Evolutionary conservation across 192 early-diverging fungal genomes (phyloP), one percentile per base, ranked within the genome.

Genomic region (Coemansia javaensis): DNA sequence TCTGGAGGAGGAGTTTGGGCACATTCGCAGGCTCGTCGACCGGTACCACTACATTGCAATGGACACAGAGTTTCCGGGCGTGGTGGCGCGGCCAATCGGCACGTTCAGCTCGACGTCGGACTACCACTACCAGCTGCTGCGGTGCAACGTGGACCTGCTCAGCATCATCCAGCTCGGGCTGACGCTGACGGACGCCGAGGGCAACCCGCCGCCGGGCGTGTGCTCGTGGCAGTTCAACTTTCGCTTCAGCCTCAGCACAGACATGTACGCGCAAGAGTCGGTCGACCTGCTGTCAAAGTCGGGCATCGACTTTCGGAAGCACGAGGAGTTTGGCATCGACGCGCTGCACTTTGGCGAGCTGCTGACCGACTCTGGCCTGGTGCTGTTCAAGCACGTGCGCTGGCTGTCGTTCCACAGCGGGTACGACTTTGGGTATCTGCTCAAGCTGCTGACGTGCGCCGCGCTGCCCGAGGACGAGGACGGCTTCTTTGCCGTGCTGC

Each of bases 11-110:
- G 97, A 97, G 74, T 89, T 99, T 82, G 78, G 61, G 28, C 66
- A 83, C 39, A 75, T 99, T 35, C 87, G 94, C 27, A 83, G 87
- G 55, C 72, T 94, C 31, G 86, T 97, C 24, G 89, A 92, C 61
- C 69, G 83, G 44, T 99, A 93, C 71, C 90, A 88, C 25, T 99
- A 90, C 72, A 75, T 99, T 5, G 84, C 97, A 20, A 99, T 99
- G 97, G 96, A 99, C 74, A 99, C 94, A 9, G 97, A 99, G 71
- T 99, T 99, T 53, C 97, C 97, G 32, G 97, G 97, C 25, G 93
- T 99, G 4, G 97, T 99, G 24, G 94, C 92, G 20, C 66, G 93
- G 44, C 97, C 97, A n/a, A 97, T 99, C 42, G 97, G 97, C 32
- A 90, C 81, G 57, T 99, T 99, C 64, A 79, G 77, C 42, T 92